Percentiles rank a stretch among this genome's conserved stretches.
phyloP scores from a whole-genome alignment of 176 grass and related monocot species.

The maize (Zea mays) region DNA sequence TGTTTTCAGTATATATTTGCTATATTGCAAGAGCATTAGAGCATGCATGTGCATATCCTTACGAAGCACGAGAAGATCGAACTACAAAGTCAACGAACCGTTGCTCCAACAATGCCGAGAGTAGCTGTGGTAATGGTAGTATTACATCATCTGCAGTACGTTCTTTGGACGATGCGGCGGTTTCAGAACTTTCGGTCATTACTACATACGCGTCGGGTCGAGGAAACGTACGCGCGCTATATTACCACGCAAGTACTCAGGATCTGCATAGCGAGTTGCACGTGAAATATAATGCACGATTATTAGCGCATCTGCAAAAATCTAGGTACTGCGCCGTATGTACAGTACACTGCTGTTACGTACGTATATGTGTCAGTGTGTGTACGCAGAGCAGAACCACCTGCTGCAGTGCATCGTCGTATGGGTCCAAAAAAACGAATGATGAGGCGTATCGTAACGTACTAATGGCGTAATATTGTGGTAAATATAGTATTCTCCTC shows the following conservation, averaged over 20 bases:
- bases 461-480: not conserved
- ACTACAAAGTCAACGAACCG: too few species aligned
- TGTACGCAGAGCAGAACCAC: not conserved
- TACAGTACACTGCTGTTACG: not conserved
- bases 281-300: not conserved
- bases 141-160: too few species aligned
- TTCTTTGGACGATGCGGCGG: conserved; percentile 2
- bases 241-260: not conserved
- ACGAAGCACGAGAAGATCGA: too few species aligned
- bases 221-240: too few species aligned
- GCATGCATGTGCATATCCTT: too few species aligned
- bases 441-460: too few species aligned
- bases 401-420: not conserved
- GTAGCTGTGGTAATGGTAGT: too few species aligned
- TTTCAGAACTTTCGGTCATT: not conserved
- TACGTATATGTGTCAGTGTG: not conserved
- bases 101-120: too few species aligned
- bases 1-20: too few species aligned
- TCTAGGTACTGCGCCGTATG: not conserved
- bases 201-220: not conserved
- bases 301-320: not conserved
- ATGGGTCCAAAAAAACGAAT: conserved; percentile 4
- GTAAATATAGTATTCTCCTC: not conserved
- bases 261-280: not conserved
- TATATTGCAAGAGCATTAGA: too few species aligned